phyloP scores from a whole-genome alignment of 495 filamentous ascomycete genomes.

The Acidiella bohemica region DNA sequence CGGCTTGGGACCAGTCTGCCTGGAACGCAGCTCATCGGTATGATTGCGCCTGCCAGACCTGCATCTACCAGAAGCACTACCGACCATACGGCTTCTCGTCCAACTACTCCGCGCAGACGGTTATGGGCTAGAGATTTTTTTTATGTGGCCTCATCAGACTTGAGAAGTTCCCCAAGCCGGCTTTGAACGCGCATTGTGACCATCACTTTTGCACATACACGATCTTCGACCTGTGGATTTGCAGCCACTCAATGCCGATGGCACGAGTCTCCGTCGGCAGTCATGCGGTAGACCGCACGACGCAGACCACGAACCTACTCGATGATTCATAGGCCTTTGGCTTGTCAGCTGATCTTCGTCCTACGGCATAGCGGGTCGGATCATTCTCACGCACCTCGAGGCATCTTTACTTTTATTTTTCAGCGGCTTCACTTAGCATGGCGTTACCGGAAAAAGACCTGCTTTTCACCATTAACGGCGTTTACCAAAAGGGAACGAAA shows the following conservation, averaged over 20 bases:
- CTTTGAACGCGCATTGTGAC: neutral
- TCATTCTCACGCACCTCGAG: neutral
- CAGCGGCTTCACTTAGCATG: neutral
- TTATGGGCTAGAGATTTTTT: conserved; percentile 15
- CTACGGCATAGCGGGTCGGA: neutral
- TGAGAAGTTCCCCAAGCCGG: neutral
- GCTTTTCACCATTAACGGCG: neutral
- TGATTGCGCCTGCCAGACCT: conserved; percentile 58
- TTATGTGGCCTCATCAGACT: neutral
- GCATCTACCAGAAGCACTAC: conserved; percentile 41
- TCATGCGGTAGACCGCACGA: neutral
- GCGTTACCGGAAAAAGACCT: neutral
- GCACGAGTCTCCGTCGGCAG: neutral
- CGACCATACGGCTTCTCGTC: conserved; percentile 51
- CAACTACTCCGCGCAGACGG: conserved; percentile 35
- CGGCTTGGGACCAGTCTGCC: conserved; percentile 21
- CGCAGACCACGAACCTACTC: too few relatives aligned
- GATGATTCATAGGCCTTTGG: too few relatives aligned
- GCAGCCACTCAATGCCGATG: too few relatives aligned
- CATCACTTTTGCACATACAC: neutral
- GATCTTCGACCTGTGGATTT: too few relatives aligned
- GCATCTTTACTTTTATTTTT: neutral
- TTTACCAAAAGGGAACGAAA: too few relatives aligned
- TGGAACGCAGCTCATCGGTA: conserved; percentile 34
- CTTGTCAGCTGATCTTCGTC: neutral